phyloP scores from a whole-genome alignment of 345 rosid genomes.

The Lumnitzera racemosa region DNA sequence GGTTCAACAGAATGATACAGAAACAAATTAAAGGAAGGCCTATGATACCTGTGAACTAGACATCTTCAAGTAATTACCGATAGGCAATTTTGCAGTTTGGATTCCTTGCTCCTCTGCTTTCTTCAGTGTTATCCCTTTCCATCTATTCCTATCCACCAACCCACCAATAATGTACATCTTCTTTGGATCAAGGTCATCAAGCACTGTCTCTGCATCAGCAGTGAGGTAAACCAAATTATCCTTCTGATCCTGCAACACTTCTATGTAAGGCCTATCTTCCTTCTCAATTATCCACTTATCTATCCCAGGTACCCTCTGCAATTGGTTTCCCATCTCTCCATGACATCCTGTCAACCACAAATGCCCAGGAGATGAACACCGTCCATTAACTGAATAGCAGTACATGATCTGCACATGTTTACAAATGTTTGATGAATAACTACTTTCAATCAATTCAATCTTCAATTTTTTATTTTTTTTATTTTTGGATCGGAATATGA shows the following conservation, averaged over 20 bases:
- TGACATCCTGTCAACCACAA: slow-evolving; percentile 84
- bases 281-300: slow-evolving; percentile 91
- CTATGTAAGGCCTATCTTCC: slow-evolving; percentile 56
- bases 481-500: too few species aligned
- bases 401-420: slow-evolving; percentile 63
- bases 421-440: slow-evolving; percentile 6
- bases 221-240: slow-evolving; percentile 78
- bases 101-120: slow-evolving; percentile 91
- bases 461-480: too few species aligned
- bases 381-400: slow-evolving; percentile 85
- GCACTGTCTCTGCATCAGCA: slow-evolving; percentile 70
- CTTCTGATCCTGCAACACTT: slow-evolving; percentile 61
- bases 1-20: neutral
- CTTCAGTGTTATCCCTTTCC: slow-evolving; percentile 84
- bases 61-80: slow-evolving; percentile 85
- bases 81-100: slow-evolving; percentile 81
- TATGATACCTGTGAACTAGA: slow-evolving; percentile 79
- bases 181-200: slow-evolving; percentile 55
- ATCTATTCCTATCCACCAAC: slow-evolving; percentile 87
- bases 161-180: slow-evolving; percentile 75
- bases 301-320: slow-evolving; percentile 75
- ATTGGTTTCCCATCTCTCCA: slow-evolving; percentile 59
- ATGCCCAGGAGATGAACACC: slow-evolving; percentile 49
- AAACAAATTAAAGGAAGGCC: neutral
- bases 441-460: neutral